These are phyloP conservation scores for Cryphonectria japonica DNA, from an alignment of 2,329 filamentous ascomycete genomes.

Conservation along the genomic window DNA sequence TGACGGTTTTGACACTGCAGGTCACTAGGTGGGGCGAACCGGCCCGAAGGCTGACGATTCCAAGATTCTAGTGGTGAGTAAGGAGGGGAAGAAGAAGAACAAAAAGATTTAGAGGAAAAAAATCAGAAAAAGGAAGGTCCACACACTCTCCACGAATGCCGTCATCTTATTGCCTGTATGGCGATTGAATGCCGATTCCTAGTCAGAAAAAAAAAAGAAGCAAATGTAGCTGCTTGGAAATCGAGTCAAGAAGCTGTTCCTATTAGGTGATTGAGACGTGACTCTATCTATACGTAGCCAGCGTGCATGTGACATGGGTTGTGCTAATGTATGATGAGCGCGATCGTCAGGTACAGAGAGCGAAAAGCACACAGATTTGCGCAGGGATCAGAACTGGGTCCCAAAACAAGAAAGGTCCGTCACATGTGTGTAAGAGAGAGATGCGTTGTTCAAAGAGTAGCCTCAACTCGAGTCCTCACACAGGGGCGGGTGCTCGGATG, in stretches of 20 bases:
- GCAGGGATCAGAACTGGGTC: neutral
- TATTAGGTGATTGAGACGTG: neutral
- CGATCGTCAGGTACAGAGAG: constrained; percentile 6
- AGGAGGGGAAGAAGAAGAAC: neutral
- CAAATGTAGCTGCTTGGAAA: neutral
- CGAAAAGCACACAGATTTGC: neutral
- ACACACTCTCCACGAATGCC: neutral
- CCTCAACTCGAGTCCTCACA: neutral
- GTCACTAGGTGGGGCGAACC: neutral
- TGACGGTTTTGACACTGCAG: neutral
- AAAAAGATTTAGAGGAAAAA: neutral
- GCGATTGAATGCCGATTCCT: neutral
- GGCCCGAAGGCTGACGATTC: neutral
- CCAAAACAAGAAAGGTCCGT: neutral
- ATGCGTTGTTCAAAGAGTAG: neutral
- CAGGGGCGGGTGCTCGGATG: neutral
- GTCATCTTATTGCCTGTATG: neutral
- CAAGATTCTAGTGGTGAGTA: neutral
- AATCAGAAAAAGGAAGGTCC: neutral
- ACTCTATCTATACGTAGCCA: neutral
- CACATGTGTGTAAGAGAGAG: neutral
- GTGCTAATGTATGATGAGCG: neutral
- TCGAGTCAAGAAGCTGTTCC: neutral
- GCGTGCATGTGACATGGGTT: neutral
- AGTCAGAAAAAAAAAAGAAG: neutral